Conservation (phyloP, 2,329 filamentous ascomycete species). For the Claviceps maximensis region DNA sequence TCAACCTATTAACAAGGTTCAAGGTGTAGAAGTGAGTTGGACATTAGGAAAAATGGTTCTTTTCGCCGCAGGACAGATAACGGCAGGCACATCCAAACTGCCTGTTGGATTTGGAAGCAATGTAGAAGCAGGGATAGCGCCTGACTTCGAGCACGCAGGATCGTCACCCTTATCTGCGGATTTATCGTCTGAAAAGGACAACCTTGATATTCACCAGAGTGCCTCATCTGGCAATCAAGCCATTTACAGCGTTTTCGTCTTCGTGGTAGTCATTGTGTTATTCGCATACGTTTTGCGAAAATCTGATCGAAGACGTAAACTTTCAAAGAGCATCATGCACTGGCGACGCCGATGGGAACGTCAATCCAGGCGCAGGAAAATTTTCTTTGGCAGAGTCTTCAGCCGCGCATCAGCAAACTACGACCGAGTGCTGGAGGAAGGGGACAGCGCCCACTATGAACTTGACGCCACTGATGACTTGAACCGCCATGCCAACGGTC, state of each 20-base stretch:
- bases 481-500: slow-evolving; percentile 49
- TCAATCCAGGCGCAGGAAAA: slow-evolving; percentile 38
- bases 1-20: slow-evolving; percentile 84
- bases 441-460: slow-evolving; percentile 63
- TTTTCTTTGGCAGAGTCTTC: slow-evolving; percentile 52
- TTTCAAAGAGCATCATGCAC: slow-evolving; percentile 17
- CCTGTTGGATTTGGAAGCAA: slow-evolving; percentile 94
- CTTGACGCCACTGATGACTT: slow-evolving; percentile 54
- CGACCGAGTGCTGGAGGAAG: slow-evolving; percentile 77
- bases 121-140: slow-evolving; percentile 44
- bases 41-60: slow-evolving; percentile 93
- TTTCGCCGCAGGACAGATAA: slow-evolving; percentile 82
- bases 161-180: slow-evolving; percentile 28
- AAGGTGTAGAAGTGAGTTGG: slow-evolving; percentile 89
- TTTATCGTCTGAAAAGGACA: slow-evolving; percentile 29
- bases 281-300: slow-evolving; percentile 64
- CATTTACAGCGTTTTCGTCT: neutral
- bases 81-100: slow-evolving; percentile 40
- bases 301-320: slow-evolving; percentile 50
- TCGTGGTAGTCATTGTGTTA: slow-evolving; percentile 52
- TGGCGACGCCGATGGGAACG: slow-evolving; percentile 14
- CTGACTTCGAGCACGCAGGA: slow-evolving; percentile 76
- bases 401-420: slow-evolving; percentile 47
- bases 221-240: neutral
- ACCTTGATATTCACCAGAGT: slow-evolving; percentile 7